Conservation (phyloP, 306 rosid species). For the Medicago ruthenica region DNA sequence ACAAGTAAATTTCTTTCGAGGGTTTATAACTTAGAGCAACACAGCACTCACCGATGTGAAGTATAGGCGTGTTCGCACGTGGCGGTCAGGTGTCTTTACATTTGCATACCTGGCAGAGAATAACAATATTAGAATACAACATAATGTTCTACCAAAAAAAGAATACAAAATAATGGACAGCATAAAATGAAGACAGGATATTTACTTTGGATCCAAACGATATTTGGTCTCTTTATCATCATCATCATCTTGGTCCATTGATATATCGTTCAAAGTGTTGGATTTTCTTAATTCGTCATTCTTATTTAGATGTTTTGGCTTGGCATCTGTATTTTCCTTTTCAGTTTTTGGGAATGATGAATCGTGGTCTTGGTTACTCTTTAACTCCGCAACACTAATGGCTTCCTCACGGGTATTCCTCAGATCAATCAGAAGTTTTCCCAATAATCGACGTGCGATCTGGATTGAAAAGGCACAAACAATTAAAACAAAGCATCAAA, state of each 20-base stretch:
- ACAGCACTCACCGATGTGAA: constrained; percentile 84
- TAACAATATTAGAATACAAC: constrained; percentile 24
- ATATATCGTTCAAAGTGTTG: constrained; percentile 59
- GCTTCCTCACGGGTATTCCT: constrained; percentile 98
- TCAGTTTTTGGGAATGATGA: constrained; percentile 50
- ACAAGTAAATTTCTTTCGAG: constrained; percentile 2
- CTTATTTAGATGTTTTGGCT: constrained; percentile 62
- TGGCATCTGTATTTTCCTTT: constrained; percentile 62
- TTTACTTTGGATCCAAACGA: constrained; percentile 94
- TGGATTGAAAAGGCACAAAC: constrained; percentile 46
- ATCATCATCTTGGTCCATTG: constrained; percentile 91
- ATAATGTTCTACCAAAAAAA: background rate
- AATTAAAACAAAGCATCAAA: constrained; percentile 30
- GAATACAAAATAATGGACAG: constrained; percentile 1
- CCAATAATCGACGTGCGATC: constrained; percentile 95
- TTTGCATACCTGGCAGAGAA: constrained; percentile 80
- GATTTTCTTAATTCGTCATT: constrained; percentile 68
- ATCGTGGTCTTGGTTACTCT: constrained; percentile 70
- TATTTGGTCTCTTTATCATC: constrained; percentile 96
- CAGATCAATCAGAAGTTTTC: constrained; percentile 89
- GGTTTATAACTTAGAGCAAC: constrained; percentile 21
- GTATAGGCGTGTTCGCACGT: constrained; percentile 92
- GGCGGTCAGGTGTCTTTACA: constrained; percentile 96
- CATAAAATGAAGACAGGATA: constrained; percentile 32
- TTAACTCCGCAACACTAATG: constrained; percentile 82